These are phyloP conservation scores for Penicillium chermesinum DNA, from an alignment of 495 filamentous ascomycete genomes.

Conservation along the genomic window DNA sequence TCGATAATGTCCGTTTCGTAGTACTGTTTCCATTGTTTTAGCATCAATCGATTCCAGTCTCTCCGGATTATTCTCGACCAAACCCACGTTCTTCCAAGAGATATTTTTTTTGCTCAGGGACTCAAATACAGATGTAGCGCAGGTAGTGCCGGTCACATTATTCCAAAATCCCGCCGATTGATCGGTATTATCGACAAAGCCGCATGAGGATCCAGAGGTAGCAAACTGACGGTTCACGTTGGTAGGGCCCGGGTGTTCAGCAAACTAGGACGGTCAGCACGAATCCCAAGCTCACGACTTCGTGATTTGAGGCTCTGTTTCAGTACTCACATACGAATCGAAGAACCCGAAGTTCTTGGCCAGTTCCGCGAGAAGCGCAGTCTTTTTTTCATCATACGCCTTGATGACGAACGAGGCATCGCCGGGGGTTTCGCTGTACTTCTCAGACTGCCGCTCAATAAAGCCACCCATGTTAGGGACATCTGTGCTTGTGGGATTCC, in stretches of 20 bases:
- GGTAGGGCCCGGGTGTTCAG: constrained; percentile 38
- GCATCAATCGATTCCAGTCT: not conserved
- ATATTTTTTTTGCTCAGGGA: constrained; percentile 29
- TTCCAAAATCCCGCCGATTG: constrained; percentile 31
- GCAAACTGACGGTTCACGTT: constrained; percentile 39
- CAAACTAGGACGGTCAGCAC: constrained; percentile 20
- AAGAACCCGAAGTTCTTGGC: constrained; percentile 39
- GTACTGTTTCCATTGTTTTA: constrained; percentile 24
- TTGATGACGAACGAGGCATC: constrained; percentile 39
- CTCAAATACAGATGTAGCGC: constrained; percentile 34
- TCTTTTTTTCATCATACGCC: constrained; percentile 35
- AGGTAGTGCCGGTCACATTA: constrained; percentile 35
- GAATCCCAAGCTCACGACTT: not conserved
- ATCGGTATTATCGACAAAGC: constrained; percentile 28
- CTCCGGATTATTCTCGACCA: not conserved
- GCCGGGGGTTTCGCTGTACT: constrained; percentile 34
- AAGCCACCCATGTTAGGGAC: constrained; percentile 40
- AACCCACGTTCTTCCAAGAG: constrained; percentile 33
- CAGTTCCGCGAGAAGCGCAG: constrained; percentile 30
- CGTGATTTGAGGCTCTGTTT: too few species aligned
- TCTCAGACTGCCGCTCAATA: constrained; percentile 40
- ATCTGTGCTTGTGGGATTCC: constrained; percentile 32
- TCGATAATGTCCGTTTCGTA: constrained; percentile 41
- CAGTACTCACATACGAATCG: constrained; percentile 33
- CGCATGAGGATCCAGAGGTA: constrained; percentile 33